A percentile compares a stretch with the other conserved stretches of the same genome.
Conservation (phyloP, 1,139 yeast genomes). For the Kodamaea plutei region DNA sequence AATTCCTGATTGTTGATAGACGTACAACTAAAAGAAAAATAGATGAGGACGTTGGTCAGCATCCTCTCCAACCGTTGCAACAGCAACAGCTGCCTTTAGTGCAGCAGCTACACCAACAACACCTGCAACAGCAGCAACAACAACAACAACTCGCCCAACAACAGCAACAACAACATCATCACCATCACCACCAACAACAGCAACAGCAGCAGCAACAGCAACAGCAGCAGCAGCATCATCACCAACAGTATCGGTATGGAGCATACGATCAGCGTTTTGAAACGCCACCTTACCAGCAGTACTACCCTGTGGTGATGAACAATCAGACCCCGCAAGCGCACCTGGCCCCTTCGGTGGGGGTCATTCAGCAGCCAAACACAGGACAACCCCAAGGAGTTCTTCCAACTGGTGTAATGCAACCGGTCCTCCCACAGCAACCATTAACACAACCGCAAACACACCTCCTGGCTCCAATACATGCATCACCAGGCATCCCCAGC, state of each 20-base stretch:
- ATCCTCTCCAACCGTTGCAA: conserved; percentile 1
- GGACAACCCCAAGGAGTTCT: no score
- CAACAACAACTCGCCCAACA: background rate
- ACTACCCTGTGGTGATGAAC: background rate
- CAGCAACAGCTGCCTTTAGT: background rate
- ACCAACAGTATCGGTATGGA: conserved; percentile 2
- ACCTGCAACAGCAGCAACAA: conserved; percentile 1
- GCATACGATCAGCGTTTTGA: conserved; percentile 1
- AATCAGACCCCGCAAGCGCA: no score
- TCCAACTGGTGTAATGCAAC: no score
- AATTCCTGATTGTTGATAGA: conserved; percentile 24
- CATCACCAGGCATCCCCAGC: no score
- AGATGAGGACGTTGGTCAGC: conserved; percentile 2
- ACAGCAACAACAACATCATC: conserved; percentile 1
- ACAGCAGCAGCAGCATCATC: conserved; percentile 2
- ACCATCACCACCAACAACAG: background rate
- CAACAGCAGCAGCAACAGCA: background rate
- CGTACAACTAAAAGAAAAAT: conserved; percentile 19
- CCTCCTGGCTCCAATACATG: no score
- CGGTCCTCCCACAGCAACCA: no score
- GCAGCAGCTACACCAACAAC: conserved; percentile 1
- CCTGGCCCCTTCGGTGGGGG: no score
- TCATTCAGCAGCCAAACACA: no score
- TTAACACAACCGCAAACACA: no score
- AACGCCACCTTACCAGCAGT: background rate